Conservation (phyloP, 768 basidiomycete genomes). For the Pulveroboletus ravenelii region DNA sequence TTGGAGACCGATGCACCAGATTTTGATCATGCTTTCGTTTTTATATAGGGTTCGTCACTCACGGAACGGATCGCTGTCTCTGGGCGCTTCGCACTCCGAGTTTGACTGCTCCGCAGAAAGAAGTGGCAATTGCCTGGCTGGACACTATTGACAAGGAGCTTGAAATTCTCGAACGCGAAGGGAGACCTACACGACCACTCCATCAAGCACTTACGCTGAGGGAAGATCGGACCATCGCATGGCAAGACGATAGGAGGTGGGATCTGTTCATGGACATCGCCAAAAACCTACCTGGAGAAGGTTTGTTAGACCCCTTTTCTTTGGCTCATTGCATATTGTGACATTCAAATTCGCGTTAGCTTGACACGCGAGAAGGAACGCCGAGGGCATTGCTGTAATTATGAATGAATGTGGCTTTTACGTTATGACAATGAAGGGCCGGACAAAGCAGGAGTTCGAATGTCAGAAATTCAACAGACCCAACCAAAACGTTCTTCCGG, state of each 20-base stretch:
- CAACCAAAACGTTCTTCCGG: not conserved
- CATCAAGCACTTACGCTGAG: conserved; percentile 46
- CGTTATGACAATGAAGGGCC: not conserved
- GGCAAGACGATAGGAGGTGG: conserved; percentile 55
- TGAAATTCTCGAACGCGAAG: conserved; percentile 35
- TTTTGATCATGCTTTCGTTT: not conserved
- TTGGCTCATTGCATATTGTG: not conserved
- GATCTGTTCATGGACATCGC: conserved; percentile 40
- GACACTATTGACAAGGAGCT: conserved; percentile 44
- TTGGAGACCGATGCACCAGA: not conserved
- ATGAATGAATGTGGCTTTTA: conserved; percentile 6
- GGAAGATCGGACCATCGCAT: conserved; percentile 47
- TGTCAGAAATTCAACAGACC: not conserved
- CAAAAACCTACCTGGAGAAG: conserved; percentile 28
- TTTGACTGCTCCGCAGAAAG: conserved; percentile 43
- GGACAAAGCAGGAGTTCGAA: not conserved
- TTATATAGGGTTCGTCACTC: conserved; percentile 59
- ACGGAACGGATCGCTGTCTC: conserved; percentile 57
- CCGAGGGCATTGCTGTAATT: conserved; percentile 1
- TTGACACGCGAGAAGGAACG: not conserved
- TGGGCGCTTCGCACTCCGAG: conserved; percentile 56
- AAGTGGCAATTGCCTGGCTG: conserved; percentile 54
- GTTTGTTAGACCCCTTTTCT: not conserved
- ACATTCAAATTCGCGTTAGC: not conserved
- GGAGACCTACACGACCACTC: conserved; percentile 29